phyloP scores from a whole-genome alignment of 108 stramenopile species.

The Cyclotella sp. region DNA sequence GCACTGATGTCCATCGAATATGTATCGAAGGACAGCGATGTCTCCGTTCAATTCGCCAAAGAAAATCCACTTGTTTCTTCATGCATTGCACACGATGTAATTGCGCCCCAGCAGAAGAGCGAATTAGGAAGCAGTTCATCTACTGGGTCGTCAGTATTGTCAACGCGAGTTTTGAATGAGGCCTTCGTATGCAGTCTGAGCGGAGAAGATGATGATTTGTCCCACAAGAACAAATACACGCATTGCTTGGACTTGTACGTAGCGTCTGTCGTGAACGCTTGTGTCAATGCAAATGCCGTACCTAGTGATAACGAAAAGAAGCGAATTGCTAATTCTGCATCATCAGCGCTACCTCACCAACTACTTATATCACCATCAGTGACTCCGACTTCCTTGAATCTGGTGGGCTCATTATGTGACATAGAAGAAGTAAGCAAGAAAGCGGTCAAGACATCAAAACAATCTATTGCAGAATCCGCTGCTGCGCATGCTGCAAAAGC shows the following conservation, averaged over 20 bases:
- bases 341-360: constrained; percentile 61
- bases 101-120: constrained; percentile 27
- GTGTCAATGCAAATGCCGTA: constrained; percentile 67
- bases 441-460: constrained; percentile 67
- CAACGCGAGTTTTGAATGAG: constrained; percentile 66
- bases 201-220: constrained; percentile 18
- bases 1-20: constrained; percentile 60
- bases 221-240: constrained; percentile 53
- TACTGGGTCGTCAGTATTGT: constrained; percentile 20
- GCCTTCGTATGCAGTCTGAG: constrained; percentile 59
- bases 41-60: constrained; percentile 46
- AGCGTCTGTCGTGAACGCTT: constrained; percentile 65
- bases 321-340: constrained; percentile 58
- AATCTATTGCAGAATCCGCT: constrained; percentile 78
- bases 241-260: constrained; percentile 69
- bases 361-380: constrained; percentile 59
- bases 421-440: constrained; percentile 82
- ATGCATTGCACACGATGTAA: constrained; percentile 65
- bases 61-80: constrained; percentile 78
- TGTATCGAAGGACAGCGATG: constrained; percentile 20
- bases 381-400: constrained; percentile 58
- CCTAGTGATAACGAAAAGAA: constrained; percentile 71
- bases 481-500: constrained; percentile 76
- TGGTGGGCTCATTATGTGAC: constrained; percentile 79
- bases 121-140: constrained; percentile 12